These are phyloP conservation scores for Haberlea rhodopensis DNA, from an alignment of 257 asterid genomes.

Conservation along the genomic window DNA sequence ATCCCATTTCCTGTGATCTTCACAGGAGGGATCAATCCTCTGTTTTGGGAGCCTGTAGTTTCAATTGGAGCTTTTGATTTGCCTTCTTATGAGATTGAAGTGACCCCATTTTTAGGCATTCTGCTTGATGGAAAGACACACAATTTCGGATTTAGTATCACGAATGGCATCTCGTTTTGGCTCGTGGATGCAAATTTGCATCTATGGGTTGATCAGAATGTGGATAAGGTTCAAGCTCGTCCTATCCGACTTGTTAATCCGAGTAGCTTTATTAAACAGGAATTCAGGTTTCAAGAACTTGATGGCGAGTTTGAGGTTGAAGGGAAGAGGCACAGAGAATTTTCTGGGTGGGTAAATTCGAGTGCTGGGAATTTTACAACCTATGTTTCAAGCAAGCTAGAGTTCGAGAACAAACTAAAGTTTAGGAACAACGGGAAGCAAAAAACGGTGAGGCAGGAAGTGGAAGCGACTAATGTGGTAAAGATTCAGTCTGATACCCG, in stretches of 20 bases:
- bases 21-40: slow-evolving; percentile 78
- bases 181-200: slow-evolving; percentile 78
- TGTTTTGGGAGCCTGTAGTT: slow-evolving; percentile 87
- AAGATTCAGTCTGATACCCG: slow-evolving; percentile 33
- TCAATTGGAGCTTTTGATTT: slow-evolving; percentile 80
- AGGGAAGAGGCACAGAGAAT: slow-evolving; percentile 42
- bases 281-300: slow-evolving; percentile 35
- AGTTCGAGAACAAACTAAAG: slow-evolving; percentile 50
- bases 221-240: slow-evolving; percentile 50
- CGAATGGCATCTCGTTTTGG: slow-evolving; percentile 67
- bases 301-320: slow-evolving; percentile 59
- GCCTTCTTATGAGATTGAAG: slow-evolving; percentile 71
- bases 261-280: slow-evolving; percentile 29
- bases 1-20: slow-evolving; percentile 82
- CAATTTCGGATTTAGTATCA: slow-evolving; percentile 48
- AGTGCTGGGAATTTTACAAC: slow-evolving; percentile 70
- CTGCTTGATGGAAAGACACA: slow-evolving; percentile 60
- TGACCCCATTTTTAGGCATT: slow-evolving; percentile 62
- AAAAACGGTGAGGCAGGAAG: slow-evolving; percentile 51
- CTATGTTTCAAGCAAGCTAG: slow-evolving; percentile 31
- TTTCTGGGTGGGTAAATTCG: slow-evolving; percentile 76
- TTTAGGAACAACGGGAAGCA: slow-evolving; percentile 42
- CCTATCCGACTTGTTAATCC: slow-evolving; percentile 38
- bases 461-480: slow-evolving; percentile 35
- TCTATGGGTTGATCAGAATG: slow-evolving; percentile 63